A percentile compares a stretch with the other conserved stretches of the same genome.
Evolutionary conservation across 1,139 yeast genomes (phyloP).

Genomic region (Pichia inconspicua): DNA sequence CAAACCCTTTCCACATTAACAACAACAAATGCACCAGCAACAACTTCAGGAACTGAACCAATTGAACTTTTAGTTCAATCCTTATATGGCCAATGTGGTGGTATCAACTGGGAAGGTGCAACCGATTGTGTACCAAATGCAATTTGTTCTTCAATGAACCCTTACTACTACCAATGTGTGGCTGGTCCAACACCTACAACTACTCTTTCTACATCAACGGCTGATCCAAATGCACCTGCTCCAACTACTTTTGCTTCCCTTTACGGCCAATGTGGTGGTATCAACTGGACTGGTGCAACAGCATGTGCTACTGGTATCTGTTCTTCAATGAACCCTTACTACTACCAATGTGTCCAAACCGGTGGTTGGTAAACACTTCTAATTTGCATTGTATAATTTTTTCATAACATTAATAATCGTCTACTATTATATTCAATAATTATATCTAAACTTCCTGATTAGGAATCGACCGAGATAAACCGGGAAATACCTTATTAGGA

Average conservation of each 20-base stretch:
- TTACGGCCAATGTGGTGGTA: constrained; percentile 15
- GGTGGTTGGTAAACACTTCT: not conserved
- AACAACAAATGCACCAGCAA: not conserved
- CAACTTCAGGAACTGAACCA: not conserved
- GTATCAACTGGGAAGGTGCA: constrained; percentile 12
- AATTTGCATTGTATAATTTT: no score
- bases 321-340: constrained; percentile 10
- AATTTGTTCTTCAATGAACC: constrained; percentile 11
- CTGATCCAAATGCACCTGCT: not conserved
- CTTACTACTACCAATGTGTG: constrained; percentile 15
- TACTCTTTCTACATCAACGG: not conserved
- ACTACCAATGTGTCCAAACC: constrained; percentile 10
- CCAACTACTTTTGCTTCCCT: constrained; percentile 5
- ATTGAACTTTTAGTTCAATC: not conserved
- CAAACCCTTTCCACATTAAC: not conserved
- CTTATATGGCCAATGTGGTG: constrained; percentile 16
- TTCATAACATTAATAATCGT: no score
- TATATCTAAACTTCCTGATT: no score
- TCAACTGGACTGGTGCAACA: constrained; percentile 10
- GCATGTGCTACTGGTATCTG: constrained; percentile 6
- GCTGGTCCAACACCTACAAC: constrained; percentile 6
- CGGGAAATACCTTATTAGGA: not conserved
- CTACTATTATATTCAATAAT: no score
- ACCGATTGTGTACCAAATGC: constrained; percentile 11
- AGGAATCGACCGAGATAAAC: not conserved